Evolutionary conservation across 2,329 filamentous ascomycete genomes (phyloP), one percentile per base, ranked within the genome.

Genomic region (Aspergillus neoniger): DNA sequence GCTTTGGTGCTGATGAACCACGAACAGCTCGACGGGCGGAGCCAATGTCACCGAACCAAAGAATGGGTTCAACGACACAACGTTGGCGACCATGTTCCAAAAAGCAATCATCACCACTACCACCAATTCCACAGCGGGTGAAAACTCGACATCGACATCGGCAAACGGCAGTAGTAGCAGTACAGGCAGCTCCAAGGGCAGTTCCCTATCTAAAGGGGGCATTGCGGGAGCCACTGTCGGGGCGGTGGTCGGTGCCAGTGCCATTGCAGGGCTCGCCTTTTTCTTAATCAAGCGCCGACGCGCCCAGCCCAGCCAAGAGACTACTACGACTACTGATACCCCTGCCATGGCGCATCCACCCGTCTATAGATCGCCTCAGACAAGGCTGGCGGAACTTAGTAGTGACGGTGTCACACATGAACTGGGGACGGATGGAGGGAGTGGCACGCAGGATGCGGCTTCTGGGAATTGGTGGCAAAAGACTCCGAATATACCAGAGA

Each of bases 31-130:
- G n/a, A 56, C 58, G 8, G 58, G 58, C 14, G 58, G 58, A 9
- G 58, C 58, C 12, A 60, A 53, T 12, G 7, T 60, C 12, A 30
- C 44, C 52, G n/a, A 55, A 30, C 58, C 58, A 6, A n/a, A 38
- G 30, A 19, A 57, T 28, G 55, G 55, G 4, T 57, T 57, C 43
- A 57, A 49, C 43, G 49, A 47, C 55, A 58, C 47, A 6, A 14
- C 47, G 8, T n/a, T 49, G 14, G 47, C 47, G 10, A 49, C 47
- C 2, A 49, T 49, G 47, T 49, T 49, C 8, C 23, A 49, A n/a
- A 49, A 32, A 17, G 47, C 47, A 15, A 2, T 49, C 15, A 49
- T 49, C 47, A 49, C 47, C 25, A 0, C 47, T 12, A 30, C 47
- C 25, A 17, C 47, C 47, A 49, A n/a, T 30, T 7, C 47, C 9